Base-by-base conservation (phyloP, 2,329 filamentous ascomycete species). In the Trichoderma sp. region DNA sequence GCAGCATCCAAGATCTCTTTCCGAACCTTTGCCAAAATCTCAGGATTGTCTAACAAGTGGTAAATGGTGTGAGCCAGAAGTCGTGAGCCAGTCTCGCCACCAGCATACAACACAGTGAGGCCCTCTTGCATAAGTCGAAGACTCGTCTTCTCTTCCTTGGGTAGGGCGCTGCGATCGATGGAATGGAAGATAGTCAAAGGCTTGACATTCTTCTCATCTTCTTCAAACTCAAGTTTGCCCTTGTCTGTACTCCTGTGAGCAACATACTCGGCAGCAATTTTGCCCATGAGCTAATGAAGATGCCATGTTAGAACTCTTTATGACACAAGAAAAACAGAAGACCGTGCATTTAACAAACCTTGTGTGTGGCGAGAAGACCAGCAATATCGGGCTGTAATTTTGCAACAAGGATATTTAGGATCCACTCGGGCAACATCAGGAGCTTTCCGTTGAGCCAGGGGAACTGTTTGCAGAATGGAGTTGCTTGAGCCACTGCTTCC, bases 381-480 rank as follows among this genome's bases (percentile, higher is more conserved):
- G 32, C 18, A 24, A 68, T 21, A 68, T 68, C 64, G 3, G 47
- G 53, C 21, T 24, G 30, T 4, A 68, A 2, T 43, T 14, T 62
- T 18, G 32, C 58, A 3, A 62, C 21, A 43, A 62, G 3, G 6
- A 28, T 14, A 7, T n/a, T n/a, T 6, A 56, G 36, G 47, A 43
- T 32, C 30, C 43, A 67, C 12, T 67, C 39, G 0, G 68, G 68
- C 9, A 70, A 26, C 47, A 43, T 64, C 30, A 63, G 8, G 32
- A 61, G 24, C 32, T 24, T 70, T n/a, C 8, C 53, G n/a, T 30
- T 63, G 60, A 63, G 24, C 68, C 68, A 71, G 21, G 68, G 68
- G 30, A 71, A 71, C 21, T 70, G 68, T 61, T 64, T 70, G 26
- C 24, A 24, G 24, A 70, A 63, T 12, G 68, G 68, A 18, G 58